Percentiles rank a stretch among this genome's conserved stretches.
Conservation (phyloP, 1,284 basidiomycete species). For the Caloboletus firmus region DNA sequence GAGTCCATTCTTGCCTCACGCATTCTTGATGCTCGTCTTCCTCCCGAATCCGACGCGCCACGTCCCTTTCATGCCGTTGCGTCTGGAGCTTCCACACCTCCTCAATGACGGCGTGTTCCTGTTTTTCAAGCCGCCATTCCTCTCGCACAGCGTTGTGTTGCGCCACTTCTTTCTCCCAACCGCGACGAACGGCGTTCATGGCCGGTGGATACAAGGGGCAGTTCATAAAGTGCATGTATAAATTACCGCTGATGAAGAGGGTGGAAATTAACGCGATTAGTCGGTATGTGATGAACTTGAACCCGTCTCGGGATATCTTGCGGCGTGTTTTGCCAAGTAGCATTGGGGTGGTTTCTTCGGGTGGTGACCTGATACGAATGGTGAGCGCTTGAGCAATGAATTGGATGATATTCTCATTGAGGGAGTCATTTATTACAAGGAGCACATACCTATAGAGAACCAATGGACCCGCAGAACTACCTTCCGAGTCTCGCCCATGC, state of each 20-base stretch:
- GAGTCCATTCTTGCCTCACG: slow-evolving; percentile 10
- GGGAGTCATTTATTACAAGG: neutral
- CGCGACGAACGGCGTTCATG: slow-evolving; percentile 11
- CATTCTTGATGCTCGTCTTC: slow-evolving; percentile 18
- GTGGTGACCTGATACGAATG: neutral
- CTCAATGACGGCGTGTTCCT: neutral
- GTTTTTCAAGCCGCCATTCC: slow-evolving; percentile 13
- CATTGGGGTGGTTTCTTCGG: slow-evolving; percentile 10
- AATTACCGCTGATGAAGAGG: neutral
- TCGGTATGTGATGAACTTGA: neutral
- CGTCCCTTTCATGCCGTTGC: slow-evolving; percentile 17
- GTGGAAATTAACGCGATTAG: rapidly evolving
- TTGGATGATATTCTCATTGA: no score
- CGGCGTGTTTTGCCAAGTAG: neutral
- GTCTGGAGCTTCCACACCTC: slow-evolving; percentile 15
- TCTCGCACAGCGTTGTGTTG: neutral
- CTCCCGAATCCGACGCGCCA: slow-evolving; percentile 7
- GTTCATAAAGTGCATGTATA: slow-evolving; percentile 6
- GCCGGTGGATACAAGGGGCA: slow-evolving; percentile 16
- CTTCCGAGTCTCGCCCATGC: neutral
- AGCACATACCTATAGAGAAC: slow-evolving; percentile 1
- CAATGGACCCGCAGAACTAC: neutral
- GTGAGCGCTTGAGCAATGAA: neutral
- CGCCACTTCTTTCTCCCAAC: slow-evolving; percentile 12
- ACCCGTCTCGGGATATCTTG: neutral